Evolutionary conservation across 306 rosid genomes (phyloP).

Genomic region (barrel medic (Medicago truncatula)): DNA sequence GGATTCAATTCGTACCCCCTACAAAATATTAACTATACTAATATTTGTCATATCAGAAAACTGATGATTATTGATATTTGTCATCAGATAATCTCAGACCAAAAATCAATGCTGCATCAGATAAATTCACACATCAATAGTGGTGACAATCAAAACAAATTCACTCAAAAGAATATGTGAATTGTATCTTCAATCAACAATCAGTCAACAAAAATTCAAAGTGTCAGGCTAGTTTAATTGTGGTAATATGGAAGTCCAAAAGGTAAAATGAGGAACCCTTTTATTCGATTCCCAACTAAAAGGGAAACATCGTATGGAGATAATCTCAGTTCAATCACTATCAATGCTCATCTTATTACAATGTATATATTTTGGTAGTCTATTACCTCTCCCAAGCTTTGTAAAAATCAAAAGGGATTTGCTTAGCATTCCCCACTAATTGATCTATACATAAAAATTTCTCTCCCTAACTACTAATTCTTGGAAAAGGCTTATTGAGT

Average conservation of each 20-base stretch:
- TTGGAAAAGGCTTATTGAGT: conserved; percentile 42
- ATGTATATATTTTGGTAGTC: conserved; percentile 16
- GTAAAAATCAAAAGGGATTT: conserved; percentile 25
- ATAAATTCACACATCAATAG: conserved; percentile 11
- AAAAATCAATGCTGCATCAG: no score
- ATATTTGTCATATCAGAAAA: no score
- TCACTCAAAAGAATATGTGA: conserved; percentile 11
- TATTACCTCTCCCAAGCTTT: conserved; percentile 26
- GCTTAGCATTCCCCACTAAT: conserved; percentile 37
- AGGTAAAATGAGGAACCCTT: not conserved
- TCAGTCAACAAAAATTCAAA: no score
- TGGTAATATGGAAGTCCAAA: no score
- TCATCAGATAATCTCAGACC: not conserved
- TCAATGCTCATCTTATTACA: conserved; percentile 25
- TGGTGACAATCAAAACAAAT: not conserved
- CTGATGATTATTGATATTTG: no score
- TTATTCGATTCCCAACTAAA: conserved; percentile 10
- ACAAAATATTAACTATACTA: no score
- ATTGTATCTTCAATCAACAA: not conserved
- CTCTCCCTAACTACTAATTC: conserved; percentile 38
- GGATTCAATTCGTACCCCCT: no score
- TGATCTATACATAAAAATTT: conserved; percentile 38
- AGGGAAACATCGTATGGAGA: conserved; percentile 34
- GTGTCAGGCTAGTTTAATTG: no score
- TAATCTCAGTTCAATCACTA: conserved; percentile 31